Evolutionary conservation across 2,329 filamentous ascomycete species (phyloP), one percentile per base, ranked within the genome.

Genomic region (Arachnomyces sp.): DNA sequence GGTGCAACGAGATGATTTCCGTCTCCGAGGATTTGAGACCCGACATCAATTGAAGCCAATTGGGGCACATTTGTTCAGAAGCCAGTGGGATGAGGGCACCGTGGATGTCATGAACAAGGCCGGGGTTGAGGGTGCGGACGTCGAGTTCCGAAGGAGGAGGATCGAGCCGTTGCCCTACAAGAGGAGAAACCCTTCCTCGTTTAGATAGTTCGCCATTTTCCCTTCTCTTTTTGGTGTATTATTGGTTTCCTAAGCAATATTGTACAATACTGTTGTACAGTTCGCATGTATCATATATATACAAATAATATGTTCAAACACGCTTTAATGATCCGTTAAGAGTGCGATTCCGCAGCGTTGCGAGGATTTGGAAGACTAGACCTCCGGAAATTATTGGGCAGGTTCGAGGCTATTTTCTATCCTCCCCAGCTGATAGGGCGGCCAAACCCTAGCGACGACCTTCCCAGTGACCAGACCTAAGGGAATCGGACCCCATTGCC

Each of bases 11-110:
- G 75, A 89, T 36, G 74, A 73, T 34, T 93, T 94, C 67, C 81
- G 74, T 42, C 68, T 95, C 45, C 81, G 86, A 57, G 78, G 77
- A 46, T 84, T 93, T 61, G 75, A 82, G 49, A 75, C 80, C 58
- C 81, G 80, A 59, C 78, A 86, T 59, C 65, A 69, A 43, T 69
- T 92, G 45, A 74, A 71, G 43, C 78, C 89, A 6, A 79, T 95
- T 43, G 89, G 89, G 32, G 84, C 87, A 53, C 86, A 80, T 59
- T 69, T 98, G 53, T 98, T 96, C 80, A 80, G 92, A 50, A 82
- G 80, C 44, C 69, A 84, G 49, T 96, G 89, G 86, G 92, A 98
- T 62, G 85, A 92, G 44, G 78, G 77, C 53, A 98, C 86, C 39
- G 80, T 78, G n/a, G 80, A 71, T 37, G 86, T 98, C 47, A 95